A percentile compares a stretch with the other conserved stretches of the same genome.
phyloP scores from a whole-genome alignment of 1,139 yeast genomes.

The Arxiozyma bovina region DNA sequence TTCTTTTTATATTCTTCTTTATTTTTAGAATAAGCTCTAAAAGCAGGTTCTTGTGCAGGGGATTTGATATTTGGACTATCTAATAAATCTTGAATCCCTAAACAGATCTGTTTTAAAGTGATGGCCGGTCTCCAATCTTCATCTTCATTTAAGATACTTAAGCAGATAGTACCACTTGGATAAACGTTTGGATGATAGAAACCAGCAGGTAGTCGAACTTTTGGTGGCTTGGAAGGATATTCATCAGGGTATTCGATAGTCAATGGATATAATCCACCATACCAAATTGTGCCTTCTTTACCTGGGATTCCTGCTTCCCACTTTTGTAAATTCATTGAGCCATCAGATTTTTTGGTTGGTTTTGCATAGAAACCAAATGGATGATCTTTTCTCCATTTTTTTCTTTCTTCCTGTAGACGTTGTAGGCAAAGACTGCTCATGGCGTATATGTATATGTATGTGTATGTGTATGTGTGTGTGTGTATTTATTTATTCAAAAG shows the following conservation, averaged over 20 bases:
- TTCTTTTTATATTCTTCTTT: conserved; percentile 60
- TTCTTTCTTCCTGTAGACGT: conserved; percentile 81
- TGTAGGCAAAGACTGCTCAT: conserved; percentile 54
- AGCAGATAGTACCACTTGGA: conserved; percentile 93
- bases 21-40: conserved; percentile 72
- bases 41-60: conserved; percentile 97
- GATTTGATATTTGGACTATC: conserved; percentile 89
- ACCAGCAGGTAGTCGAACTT: conserved; percentile 75
- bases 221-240: conserved; percentile 95
- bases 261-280: conserved; percentile 77
- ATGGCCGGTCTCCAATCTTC: conserved; percentile 99
- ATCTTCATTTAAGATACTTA: conserved; percentile 85
- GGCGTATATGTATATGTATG: not conserved
- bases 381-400: conserved; percentile 97
- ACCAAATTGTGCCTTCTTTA: conserved; percentile 74
- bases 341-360: conserved; percentile 70
- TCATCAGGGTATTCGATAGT: conserved; percentile 79
- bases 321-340: conserved; percentile 69
- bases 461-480: too few relatives aligned
- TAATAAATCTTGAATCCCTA: conserved; percentile 88
- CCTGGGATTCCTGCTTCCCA: conserved; percentile 99
- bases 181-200: conserved; percentile 96
- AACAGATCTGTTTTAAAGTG: conserved; percentile 77
- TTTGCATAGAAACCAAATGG: conserved; percentile 96
- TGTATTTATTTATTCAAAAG: too few relatives aligned